Evolutionary conservation across 345 rosid species (phyloP), one percentile per base, ranked within the genome.

Genomic region (Eucalyptus globulus): DNA sequence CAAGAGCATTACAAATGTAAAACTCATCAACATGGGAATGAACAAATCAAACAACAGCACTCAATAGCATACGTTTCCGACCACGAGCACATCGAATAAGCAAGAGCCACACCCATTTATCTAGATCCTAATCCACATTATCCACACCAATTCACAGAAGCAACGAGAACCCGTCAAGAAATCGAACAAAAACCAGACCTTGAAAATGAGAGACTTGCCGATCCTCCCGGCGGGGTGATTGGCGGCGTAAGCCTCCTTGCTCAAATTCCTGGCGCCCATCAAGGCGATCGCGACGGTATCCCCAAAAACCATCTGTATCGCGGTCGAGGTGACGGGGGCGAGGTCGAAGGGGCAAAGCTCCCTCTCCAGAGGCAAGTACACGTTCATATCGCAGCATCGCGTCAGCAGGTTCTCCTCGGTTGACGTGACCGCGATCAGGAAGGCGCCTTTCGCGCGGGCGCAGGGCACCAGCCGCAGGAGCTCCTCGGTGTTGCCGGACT

Each of bases 221-320:
- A 97, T 98, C 92, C 97, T 94, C 11, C 99, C 99, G 27, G 99
- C 99, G 3, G 99, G 99, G 90, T 98, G 99, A 93, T 97, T 98
- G 24, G 98, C 89, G 3, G 99, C 99, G 81, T 98, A 98, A 87
- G 95, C 96, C 24, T 97, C 99, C 92, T 91, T 97, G 26, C 93
- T 93, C 89, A 98, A 91, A 93, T 96, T 97, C 93, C 95, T 93
- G 7, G 99, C 99, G 2, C 92, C 97, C 99, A 97, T 96, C 88
- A 98, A 94, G 2, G 99, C 99, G 62, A 97, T 95, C 44, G 99
- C 98, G 51, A 98, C 97, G 24, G 99, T 97, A 91, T 98, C 99
- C 87, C 99, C 99, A 40, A 98, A 98, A 31, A 98, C 96, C 99
- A 98, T 98, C 93, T 98, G 99, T 40, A 98, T 98, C 54, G 98